Conservation (phyloP, 1,139 yeast genomes). For the Pichia cactophila region DNA sequence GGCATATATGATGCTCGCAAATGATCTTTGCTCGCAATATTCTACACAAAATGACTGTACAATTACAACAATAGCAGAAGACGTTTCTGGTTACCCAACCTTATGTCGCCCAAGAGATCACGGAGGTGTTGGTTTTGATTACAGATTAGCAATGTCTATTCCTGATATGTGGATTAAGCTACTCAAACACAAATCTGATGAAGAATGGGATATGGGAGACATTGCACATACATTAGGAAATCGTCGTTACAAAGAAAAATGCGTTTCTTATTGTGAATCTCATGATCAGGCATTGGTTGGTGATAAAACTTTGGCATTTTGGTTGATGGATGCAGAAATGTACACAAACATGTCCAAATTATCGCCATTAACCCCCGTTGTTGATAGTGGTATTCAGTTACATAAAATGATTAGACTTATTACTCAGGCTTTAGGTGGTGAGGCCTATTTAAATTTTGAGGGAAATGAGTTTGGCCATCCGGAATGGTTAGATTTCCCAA, state of each 20-base stretch:
- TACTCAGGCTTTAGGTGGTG: conserved; percentile 89
- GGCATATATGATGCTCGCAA: conserved; percentile 81
- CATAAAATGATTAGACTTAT: conserved; percentile 85
- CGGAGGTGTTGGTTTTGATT: conserved; percentile 94
- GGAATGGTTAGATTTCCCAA: conserved; percentile 97
- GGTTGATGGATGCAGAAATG: conserved; percentile 99
- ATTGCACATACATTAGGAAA: conserved; percentile 80
- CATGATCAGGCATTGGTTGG: conserved; percentile 98
- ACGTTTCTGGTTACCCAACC: conserved; percentile 96
- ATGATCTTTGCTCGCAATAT: conserved; percentile 57
- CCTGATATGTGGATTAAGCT: conserved; percentile 99
- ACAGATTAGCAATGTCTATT: conserved; percentile 90
- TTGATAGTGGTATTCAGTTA: conserved; percentile 83
- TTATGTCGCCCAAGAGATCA: conserved; percentile 61
- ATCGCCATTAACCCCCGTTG: conserved; percentile 62
- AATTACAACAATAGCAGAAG: conserved; percentile 84
- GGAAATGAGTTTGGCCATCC: conserved; percentile 99
- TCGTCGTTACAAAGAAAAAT: conserved; percentile 81
- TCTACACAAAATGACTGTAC: conserved; percentile 32
- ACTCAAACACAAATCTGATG: conserved; percentile 75
- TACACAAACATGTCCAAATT: conserved; percentile 87
- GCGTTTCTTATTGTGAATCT: conserved; percentile 89
- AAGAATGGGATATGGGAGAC: conserved; percentile 83
- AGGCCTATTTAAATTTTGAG: conserved; percentile 90
- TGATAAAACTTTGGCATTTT: conserved; percentile 90